Percentiles rank a stretch among this genome's conserved stretches.
Evolutionary conservation across 2,329 filamentous ascomycete genomes (phyloP).

Genomic region (Plenodomus tracheiphilus): DNA sequence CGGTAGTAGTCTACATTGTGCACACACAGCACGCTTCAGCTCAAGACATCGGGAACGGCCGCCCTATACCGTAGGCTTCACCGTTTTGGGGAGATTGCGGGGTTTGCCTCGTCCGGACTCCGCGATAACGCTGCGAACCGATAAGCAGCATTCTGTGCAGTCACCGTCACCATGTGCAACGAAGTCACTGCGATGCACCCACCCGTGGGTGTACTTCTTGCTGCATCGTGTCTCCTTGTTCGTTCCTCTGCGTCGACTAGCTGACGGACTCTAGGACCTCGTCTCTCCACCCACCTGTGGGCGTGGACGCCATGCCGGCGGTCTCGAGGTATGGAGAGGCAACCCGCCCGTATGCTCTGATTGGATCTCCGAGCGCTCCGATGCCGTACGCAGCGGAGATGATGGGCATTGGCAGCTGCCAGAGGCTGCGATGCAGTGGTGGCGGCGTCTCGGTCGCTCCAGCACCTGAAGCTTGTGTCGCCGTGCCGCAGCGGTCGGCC

Average conservation of each 20-base stretch:
- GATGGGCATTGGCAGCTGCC: conserved; percentile 19
- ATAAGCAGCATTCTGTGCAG: conserved; percentile 10
- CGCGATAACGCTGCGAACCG: conserved; percentile 13
- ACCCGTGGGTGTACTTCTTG: too few relatives aligned
- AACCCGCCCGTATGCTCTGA: too few relatives aligned
- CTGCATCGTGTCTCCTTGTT: too few relatives aligned
- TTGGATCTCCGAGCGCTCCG: conserved; percentile 9
- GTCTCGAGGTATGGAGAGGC: too few relatives aligned
- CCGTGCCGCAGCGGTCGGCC: conserved; percentile 9
- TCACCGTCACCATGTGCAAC: too few relatives aligned
- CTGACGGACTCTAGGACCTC: too few relatives aligned
- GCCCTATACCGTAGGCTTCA: conserved; percentile 5
- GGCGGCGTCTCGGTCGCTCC: conserved; percentile 16
- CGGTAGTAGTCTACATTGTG: background rate
- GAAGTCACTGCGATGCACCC: too few relatives aligned
- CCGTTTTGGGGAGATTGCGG: conserved; percentile 11
- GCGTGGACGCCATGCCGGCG: too few relatives aligned
- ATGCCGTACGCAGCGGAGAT: conserved; percentile 28
- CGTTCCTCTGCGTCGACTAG: too few relatives aligned
- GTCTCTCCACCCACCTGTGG: too few relatives aligned
- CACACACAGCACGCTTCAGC: background rate
- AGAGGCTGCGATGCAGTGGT: conserved; percentile 24
- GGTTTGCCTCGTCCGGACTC: too few relatives aligned
- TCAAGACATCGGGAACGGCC: background rate
- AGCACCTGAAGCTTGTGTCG: conserved; percentile 18